Evolutionary conservation across 2,329 filamentous ascomycete species (phyloP).

Genomic region (Pyricularia grisea): DNA sequence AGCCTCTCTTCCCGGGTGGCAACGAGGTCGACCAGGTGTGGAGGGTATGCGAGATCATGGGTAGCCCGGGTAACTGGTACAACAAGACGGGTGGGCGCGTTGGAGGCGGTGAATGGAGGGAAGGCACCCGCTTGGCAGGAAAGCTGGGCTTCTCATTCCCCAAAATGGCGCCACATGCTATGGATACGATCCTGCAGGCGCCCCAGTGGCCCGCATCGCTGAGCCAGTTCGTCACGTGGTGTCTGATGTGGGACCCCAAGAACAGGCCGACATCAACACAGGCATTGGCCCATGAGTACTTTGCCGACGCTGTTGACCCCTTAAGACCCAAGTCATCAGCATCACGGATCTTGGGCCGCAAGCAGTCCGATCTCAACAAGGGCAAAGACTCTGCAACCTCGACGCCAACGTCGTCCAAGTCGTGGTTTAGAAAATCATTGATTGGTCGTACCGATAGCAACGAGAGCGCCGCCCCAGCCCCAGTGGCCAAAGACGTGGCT

Average conservation of each 20-base stretch:
- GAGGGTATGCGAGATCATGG: constrained; percentile 99
- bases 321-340: constrained; percentile 84
- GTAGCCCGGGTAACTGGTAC: constrained; percentile 96
- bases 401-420: constrained; percentile 65
- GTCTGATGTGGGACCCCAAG: constrained; percentile 97
- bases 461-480: constrained; percentile 43
- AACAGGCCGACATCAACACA: constrained; percentile 83
- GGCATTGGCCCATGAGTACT: constrained; percentile 93
- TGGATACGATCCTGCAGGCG: constrained; percentile 84
- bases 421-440: constrained; percentile 94
- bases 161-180: constrained; percentile 95
- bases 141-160: constrained; percentile 98
- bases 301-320: constrained; percentile 84
- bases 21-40: constrained; percentile 99
- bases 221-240: constrained; percentile 94
- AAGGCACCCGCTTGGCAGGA: constrained; percentile 82
- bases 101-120: constrained; percentile 94
- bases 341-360: constrained; percentile 75
- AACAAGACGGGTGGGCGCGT: constrained; percentile 81
- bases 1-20: constrained; percentile 91
- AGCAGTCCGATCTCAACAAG: constrained; percentile 75
- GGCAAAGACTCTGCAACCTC: constrained; percentile 51
- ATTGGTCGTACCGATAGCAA: constrained; percentile 64
- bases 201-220: constrained; percentile 88
- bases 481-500: constrained; percentile 36